phyloP scores from a whole-genome alignment of 2,329 filamentous ascomycete species.

The Pestalotiopsis sp. region DNA sequence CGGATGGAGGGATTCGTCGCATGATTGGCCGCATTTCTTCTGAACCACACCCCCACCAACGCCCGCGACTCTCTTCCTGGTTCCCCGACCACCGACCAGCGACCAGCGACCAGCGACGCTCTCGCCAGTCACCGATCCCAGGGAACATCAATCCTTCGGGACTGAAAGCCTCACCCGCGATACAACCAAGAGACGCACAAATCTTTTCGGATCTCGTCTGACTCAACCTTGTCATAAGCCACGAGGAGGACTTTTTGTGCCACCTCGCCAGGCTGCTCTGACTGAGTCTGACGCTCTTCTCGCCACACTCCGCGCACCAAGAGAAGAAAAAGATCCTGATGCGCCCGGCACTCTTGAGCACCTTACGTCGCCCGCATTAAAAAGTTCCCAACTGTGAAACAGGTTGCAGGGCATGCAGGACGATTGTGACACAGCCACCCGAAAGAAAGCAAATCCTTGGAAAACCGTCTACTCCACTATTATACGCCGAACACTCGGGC shows the following conservation, averaged over 20 bases:
- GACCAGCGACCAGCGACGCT: background rate
- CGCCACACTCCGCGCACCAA: background rate
- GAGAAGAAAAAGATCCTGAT: background rate
- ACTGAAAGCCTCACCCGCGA: conserved; percentile 2
- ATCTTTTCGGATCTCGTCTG: background rate
- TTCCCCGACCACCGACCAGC: background rate
- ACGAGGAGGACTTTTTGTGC: background rate
- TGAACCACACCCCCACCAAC: background rate
- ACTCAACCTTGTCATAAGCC: conserved; percentile 9
- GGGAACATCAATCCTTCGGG: background rate
- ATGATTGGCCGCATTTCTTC: conserved; percentile 5
- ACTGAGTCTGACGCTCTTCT: too few relatives aligned
- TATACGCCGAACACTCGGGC: background rate
- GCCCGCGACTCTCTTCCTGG: background rate
- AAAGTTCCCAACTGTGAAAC: conserved; percentile 9
- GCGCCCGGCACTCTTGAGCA: background rate
- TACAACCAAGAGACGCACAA: background rate
- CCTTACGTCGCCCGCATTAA: conserved; percentile 8
- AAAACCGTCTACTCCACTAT: background rate
- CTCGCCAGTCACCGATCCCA: background rate
- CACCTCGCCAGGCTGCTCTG: conserved; percentile 6
- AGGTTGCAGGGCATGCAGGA: conserved; percentile 8
- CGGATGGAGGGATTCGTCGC: conserved; percentile 1
- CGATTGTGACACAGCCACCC: conserved; percentile 11
- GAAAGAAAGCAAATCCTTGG: conserved; percentile 6